These are phyloP conservation scores for Curvularia lunata DNA, from an alignment of 2,329 filamentous ascomycete genomes.

Conservation along the genomic window DNA sequence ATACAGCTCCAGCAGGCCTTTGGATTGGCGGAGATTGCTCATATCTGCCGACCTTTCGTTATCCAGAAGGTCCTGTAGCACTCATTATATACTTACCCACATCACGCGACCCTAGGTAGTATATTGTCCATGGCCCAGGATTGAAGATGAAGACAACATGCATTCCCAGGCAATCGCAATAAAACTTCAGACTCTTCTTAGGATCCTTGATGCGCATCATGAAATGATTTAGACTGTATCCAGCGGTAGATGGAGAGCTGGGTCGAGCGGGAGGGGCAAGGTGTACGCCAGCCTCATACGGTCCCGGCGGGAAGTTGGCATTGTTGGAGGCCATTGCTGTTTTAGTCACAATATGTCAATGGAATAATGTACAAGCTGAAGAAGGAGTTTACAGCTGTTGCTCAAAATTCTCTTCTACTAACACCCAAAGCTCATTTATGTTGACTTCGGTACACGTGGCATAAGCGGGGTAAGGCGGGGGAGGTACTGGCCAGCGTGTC, in stretches of 20 bases:
- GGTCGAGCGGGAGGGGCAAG: slow-evolving; percentile 36
- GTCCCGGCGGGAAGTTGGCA: slow-evolving; percentile 29
- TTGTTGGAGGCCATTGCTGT: slow-evolving; percentile 18
- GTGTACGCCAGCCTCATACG: slow-evolving; percentile 31
- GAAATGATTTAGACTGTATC: slow-evolving; percentile 42
- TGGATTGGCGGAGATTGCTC: slow-evolving; percentile 26
- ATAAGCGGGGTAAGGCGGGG: slow-evolving; percentile 15
- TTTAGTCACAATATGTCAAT: not conserved
- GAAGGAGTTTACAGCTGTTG: not conserved
- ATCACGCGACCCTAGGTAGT: slow-evolving; percentile 43
- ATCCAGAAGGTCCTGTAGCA: not conserved
- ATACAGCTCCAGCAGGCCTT: slow-evolving; percentile 43
- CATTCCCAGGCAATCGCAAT: slow-evolving; percentile 45
- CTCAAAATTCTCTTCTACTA: not conserved
- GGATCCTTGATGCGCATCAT: slow-evolving; percentile 46
- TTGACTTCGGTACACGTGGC: slow-evolving; percentile 13
- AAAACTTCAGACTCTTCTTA: slow-evolving; percentile 36
- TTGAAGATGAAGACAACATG: slow-evolving; percentile 47
- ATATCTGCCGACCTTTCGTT: slow-evolving; percentile 19
- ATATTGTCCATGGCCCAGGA: slow-evolving; percentile 44
- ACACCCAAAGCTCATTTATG: not conserved
- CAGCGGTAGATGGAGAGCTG: slow-evolving; percentile 32
- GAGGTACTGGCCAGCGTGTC: not conserved
- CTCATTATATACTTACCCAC: slow-evolving; percentile 14
- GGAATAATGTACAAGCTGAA: not conserved